Base-by-base conservation (phyloP, 148 eudicot genomes). In the Limonium bicolor region DNA sequence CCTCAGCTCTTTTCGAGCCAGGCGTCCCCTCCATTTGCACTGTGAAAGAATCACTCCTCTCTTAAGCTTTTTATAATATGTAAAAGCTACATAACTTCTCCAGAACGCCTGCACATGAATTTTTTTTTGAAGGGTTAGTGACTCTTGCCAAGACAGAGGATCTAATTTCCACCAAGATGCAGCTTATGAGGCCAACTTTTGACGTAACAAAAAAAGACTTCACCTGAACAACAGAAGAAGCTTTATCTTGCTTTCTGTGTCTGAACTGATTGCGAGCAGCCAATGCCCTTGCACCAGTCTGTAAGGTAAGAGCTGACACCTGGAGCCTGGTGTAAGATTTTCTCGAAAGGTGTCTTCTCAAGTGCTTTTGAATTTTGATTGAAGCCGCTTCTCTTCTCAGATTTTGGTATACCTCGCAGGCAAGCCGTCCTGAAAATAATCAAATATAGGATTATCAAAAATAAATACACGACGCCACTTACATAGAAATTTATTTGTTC, bases 1-100 rank as follows among this genome's bases (percentile, higher is more conserved):
- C 31, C 61, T 63, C 62, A 88, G 72, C 70, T 88, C 94, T 64
- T 34, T 70, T 48, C 75, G 76, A 43, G 78, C 86, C 47, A 77
- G 37, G 39, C 75, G 64, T 34, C 76, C 86, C 57, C 86, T 77
- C 92, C 86, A 83, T 67, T 90, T 65, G 61, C 94, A 77, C 67
- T 83, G 92, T 21, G 80, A 54, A 27, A 68, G 50, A 55, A 88
- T 37, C 11, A 86, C 60, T 46, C 78, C 78, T 56, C 59, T 41
- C 60, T 54, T 76, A 52, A 90, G 77, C 69, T 69, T 90, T 70
- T 65, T 84, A 65, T 64, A 73, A 59, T 73, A 63, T 13, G 74
- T 59, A 55, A 12, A 59, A 46, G 57, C 74, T 58, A 63, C 58
- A 55, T 78, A 64, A 62, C 93, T 60, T 51, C 93, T 81, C 87